Percentiles rank a stretch among this genome's conserved stretches.
Conservation (phyloP, 345 rosid species). For the Lepidium aucheri region DNA sequence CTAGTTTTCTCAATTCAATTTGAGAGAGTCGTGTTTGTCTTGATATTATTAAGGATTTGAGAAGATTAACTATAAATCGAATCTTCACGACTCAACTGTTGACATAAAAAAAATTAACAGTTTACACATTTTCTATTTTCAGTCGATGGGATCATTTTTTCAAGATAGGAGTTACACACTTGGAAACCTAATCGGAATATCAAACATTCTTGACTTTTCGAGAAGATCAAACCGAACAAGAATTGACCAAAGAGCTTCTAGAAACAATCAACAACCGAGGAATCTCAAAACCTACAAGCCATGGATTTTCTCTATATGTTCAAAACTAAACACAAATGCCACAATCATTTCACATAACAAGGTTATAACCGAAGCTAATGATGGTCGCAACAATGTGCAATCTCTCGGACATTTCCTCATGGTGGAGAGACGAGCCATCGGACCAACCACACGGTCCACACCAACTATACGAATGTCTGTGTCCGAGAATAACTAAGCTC, state of each 20-base stretch:
- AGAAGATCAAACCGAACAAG: conserved; percentile 47
- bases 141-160: conserved; percentile 81
- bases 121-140: background rate
- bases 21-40: too few species aligned
- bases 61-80: too few species aligned
- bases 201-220: conserved; percentile 54
- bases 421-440: conserved; percentile 50
- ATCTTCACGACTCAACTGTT: too few species aligned
- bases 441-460: conserved; percentile 15
- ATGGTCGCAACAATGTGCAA: conserved; percentile 23
- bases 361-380: background rate
- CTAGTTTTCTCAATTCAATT: too few species aligned
- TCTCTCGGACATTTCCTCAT: conserved; percentile 72
- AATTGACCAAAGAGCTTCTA: conserved; percentile 25
- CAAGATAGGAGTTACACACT: conserved; percentile 64
- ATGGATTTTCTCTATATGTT: conserved; percentile 72
- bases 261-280: conserved; percentile 29
- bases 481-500: background rate
- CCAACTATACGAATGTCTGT: background rate
- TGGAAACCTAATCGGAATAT: conserved; percentile 70
- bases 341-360: conserved; percentile 31
- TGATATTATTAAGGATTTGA: too few species aligned
- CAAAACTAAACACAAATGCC: conserved; percentile 61
- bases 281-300: conserved; percentile 41
- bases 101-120: background rate